These are phyloP conservation scores for Cyclocybe cylindracea DNA, from an alignment of 768 basidiomycete species.

Conservation along the genomic window DNA sequence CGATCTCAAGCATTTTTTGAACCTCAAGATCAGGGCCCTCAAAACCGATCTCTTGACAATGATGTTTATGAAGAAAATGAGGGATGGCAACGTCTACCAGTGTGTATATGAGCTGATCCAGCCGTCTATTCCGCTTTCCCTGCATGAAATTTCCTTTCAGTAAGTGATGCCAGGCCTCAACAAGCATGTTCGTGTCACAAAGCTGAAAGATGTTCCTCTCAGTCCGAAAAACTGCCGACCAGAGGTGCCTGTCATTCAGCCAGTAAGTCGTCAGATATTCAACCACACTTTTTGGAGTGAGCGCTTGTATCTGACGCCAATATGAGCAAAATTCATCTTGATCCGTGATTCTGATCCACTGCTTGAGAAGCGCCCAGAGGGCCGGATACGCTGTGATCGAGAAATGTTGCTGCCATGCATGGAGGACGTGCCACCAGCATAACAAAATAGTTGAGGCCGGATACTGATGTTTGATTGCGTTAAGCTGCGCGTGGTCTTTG, in stretches of 20 bases:
- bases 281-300: slow-evolving; percentile 8
- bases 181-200: slow-evolving; percentile 28
- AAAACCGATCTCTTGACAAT: slow-evolving; percentile 20
- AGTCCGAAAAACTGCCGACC: slow-evolving; percentile 22
- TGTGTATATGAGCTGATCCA: slow-evolving; percentile 22
- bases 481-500: no score
- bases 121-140: slow-evolving; percentile 19
- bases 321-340: slow-evolving; percentile 11
- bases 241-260: slow-evolving; percentile 11
- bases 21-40: slow-evolving; percentile 19
- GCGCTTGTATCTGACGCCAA: slow-evolving; percentile 13
- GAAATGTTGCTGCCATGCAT: slow-evolving; percentile 30
- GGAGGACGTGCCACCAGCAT: slow-evolving; percentile 33
- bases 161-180: slow-evolving; percentile 29
- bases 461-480: not conserved
- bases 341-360: slow-evolving; percentile 19
- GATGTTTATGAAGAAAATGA: slow-evolving; percentile 14
- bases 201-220: slow-evolving; percentile 11
- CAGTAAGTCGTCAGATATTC: slow-evolving; percentile 20
- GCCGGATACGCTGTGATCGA: slow-evolving; percentile 4
- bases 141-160: slow-evolving; percentile 26
- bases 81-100: slow-evolving; percentile 15
- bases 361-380: slow-evolving; percentile 22
- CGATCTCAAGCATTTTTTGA: not conserved
- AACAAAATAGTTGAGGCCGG: slow-evolving; percentile 8